Evolutionary conservation across 495 filamentous ascomycete genomes (phyloP).

Genomic region (Neurospora sp.): DNA sequence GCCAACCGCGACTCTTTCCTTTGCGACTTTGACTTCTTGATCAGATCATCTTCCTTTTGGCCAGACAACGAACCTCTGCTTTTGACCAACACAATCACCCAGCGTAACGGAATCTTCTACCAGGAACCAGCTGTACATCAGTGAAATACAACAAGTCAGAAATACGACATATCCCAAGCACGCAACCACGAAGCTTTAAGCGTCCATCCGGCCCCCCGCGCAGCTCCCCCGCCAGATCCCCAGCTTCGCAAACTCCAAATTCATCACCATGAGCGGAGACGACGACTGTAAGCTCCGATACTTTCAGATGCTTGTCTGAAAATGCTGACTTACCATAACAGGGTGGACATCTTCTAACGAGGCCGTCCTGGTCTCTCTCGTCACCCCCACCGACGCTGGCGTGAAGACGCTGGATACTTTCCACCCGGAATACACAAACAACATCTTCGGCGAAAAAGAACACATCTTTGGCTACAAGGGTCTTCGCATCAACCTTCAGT

Average conservation of each 20-base stretch:
- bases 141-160: background rate
- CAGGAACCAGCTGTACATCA: background rate
- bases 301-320: no score
- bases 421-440: slow-evolving; percentile 78
- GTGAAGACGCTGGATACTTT: slow-evolving; percentile 56
- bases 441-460: slow-evolving; percentile 87
- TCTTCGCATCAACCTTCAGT: slow-evolving; percentile 64
- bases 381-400: slow-evolving; percentile 45
- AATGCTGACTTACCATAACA: slow-evolving; percentile 21
- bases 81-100: background rate
- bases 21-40: background rate
- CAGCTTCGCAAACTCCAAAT: background rate
- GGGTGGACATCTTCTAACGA: slow-evolving; percentile 71
- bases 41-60: background rate
- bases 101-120: background rate
- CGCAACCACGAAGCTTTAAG: background rate
- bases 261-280: background rate
- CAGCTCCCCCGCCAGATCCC: background rate
- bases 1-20: slow-evolving; percentile 1
- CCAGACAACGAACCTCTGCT: background rate
- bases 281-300: background rate
- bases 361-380: slow-evolving; percentile 59
- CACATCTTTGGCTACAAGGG: slow-evolving; percentile 81
- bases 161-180: background rate
- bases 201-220: background rate